phyloP scores from a whole-genome alignment of 83 land plant genomes.

The Isoetes engelmannii region DNA sequence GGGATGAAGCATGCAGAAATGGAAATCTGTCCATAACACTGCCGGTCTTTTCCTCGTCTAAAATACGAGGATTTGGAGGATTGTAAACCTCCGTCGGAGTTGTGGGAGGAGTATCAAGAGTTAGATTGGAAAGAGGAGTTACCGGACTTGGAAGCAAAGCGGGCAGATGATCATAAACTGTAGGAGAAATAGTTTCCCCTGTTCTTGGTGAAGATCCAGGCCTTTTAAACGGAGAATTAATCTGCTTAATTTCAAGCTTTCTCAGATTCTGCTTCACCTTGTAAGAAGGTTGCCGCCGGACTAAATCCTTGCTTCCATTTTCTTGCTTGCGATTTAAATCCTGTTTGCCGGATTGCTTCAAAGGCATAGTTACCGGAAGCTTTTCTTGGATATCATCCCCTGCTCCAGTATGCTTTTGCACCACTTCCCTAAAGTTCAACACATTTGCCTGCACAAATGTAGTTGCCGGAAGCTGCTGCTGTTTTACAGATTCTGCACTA shows the following conservation, averaged over 20 bases:
- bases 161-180: background rate
- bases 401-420: background rate
- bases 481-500: background rate
- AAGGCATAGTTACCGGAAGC: background rate
- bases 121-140: background rate
- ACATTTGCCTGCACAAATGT: background rate
- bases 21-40: too few species aligned
- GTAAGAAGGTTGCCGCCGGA: background rate
- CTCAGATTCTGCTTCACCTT: background rate
- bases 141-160: constrained; percentile 2
- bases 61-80: too few species aligned
- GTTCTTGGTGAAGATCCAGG: background rate
- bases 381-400: constrained; percentile 1
- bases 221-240: background rate
- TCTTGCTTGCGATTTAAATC: background rate
- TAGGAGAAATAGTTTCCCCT: background rate
- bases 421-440: background rate
- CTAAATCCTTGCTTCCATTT: background rate
- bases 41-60: too few species aligned
- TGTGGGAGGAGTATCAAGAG: background rate
- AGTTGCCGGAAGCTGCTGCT: background rate
- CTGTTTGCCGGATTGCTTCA: background rate
- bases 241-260: background rate
- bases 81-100: background rate
- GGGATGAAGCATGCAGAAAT: too few species aligned